Evolutionary conservation across 2,329 filamentous ascomycete genomes (phyloP).

Genomic region (Fusarium hostae): DNA sequence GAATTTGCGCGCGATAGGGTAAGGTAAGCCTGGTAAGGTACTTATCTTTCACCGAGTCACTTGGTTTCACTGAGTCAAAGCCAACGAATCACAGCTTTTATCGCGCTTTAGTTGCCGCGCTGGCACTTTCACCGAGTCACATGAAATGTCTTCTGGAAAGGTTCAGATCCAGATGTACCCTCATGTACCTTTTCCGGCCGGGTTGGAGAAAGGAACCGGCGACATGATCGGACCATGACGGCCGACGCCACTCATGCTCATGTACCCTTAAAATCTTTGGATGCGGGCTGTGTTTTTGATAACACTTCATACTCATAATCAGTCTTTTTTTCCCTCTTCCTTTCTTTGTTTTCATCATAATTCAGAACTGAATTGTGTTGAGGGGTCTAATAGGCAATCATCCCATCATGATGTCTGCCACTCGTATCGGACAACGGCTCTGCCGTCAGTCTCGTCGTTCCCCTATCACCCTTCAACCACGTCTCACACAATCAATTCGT

Average conservation of each 20-base stretch:
- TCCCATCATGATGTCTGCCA: constrained; percentile 42
- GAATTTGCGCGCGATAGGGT: constrained; percentile 13
- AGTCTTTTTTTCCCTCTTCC: not conserved
- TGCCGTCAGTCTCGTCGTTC: constrained; percentile 40
- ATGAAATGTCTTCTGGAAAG: constrained; percentile 3
- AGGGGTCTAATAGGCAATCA: constrained; percentile 14
- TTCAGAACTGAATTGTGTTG: constrained; percentile 5
- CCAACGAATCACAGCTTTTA: constrained; percentile 11
- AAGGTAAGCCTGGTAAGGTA: not conserved
- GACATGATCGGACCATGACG: constrained; percentile 36
- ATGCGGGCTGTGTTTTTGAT: constrained; percentile 10
- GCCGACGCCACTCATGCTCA: constrained; percentile 34
- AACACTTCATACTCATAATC: not conserved
- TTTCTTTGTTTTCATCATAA: not conserved
- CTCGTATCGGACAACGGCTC: constrained; percentile 44
- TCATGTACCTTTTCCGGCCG: constrained; percentile 31
- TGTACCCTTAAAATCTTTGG: constrained; percentile 34
- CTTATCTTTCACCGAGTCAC: constrained; percentile 37
- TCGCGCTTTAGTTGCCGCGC: constrained; percentile 29
- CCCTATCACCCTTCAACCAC: constrained; percentile 33
- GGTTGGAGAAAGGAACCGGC: constrained; percentile 21
- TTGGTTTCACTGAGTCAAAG: constrained; percentile 37
- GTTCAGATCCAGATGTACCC: constrained; percentile 15
- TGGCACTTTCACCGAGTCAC: constrained; percentile 23
- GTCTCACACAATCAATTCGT: constrained; percentile 27